Evolutionary conservation across 129 eudicot genomes (phyloP), one percentile per base, ranked within the genome.

Genomic region (Tagetes patula): DNA sequence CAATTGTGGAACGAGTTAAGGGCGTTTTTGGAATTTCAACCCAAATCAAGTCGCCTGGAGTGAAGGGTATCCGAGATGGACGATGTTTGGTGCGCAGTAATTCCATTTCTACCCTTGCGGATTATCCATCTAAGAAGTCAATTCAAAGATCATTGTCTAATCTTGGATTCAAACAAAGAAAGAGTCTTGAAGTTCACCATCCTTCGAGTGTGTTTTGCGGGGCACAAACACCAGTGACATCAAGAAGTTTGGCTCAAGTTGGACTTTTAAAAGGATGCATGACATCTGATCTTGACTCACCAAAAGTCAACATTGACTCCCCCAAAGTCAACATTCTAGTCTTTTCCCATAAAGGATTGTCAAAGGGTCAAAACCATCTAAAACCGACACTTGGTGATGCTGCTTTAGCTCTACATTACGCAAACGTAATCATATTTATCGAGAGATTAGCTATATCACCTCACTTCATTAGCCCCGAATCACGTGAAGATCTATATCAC

Each of bases 381-480:
- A 74, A 79, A 30, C 79, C 79, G 10, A 87, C 97, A 32, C 96
- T 90, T 50, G 96, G 94, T 36, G 82, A 77, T 37, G 88, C 94
- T 50, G 97, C 91, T 73, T 73, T 90, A 74, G 81, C 96, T 69
- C 96, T 90, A 52, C 97, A 86, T 80, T 95, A 95, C 40, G 96
- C 99, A n/a, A 88, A 90, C 31, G 50, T 88, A 37, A 88, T 90
- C 55, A 80, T 95, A 64, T 72, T 80, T 62, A 85, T 90, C 11
- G 97, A 95, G 81, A 82, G 88, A 79, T 84, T 95, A 47, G 88
- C 96, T 55, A 80, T 86, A 10, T 88, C 91, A 8, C 99, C 99
- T 62, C 94, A 95, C 80, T 77, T 85, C 74, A 85, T 90, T 39
- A 80, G 89, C 53, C 88, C 82, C 6, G 99, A 88, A 74, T 90